Evolutionary conservation across 2,329 filamentous ascomycete genomes (phyloP), one percentile per base, ranked within the genome.

Genomic region (Septoria petroselini): DNA sequence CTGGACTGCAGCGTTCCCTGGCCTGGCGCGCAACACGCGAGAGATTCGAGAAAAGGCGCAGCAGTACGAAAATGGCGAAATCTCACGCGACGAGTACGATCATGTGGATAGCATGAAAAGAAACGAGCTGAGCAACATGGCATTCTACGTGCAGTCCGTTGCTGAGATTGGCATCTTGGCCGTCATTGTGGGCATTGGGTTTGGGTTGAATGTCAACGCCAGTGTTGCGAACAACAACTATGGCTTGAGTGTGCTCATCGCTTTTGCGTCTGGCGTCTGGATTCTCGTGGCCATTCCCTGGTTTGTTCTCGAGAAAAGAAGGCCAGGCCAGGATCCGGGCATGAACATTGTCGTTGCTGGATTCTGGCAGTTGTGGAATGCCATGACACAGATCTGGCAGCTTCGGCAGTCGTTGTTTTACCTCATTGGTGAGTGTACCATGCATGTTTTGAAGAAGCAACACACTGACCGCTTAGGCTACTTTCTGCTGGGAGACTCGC

Each of bases 401-500:
- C 67, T 86, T 37, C 82, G 80, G 62, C 84, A 86, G 67, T 83
- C 77, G 54, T 65, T 86, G 21, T 70, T 84, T 14, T 86, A 86
- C 63, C 74, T 87, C 0, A 74, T 81, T 34, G 81, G 79, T 75
- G 57, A 55, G 64, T 55, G 29, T 27, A n/a, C 2, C n/a, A 23
- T 0, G 7, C 4, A 4, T 2, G n/a, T n/a, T n/a, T n/a, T n/a
- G n/a, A n/a, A n/a, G n/a, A n/a, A n/a, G n/a, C n/a, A n/a, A n/a
- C n/a, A n/a, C n/a, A n/a, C n/a, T n/a, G n/a, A n/a, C n/a, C n/a
- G n/a, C n/a, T n/a, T 43, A 67, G 74, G 76, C 2, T 86, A 85
- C 61, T 86, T 86, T 62, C 71, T 86, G 1, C 75, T 86, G 0
- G 83, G 81, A n/a, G 84, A 86, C 65, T 82, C 79, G 1, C 71